phyloP scores from a whole-genome alignment of 441 rosid genomes.

The Isatis lusitanica region DNA sequence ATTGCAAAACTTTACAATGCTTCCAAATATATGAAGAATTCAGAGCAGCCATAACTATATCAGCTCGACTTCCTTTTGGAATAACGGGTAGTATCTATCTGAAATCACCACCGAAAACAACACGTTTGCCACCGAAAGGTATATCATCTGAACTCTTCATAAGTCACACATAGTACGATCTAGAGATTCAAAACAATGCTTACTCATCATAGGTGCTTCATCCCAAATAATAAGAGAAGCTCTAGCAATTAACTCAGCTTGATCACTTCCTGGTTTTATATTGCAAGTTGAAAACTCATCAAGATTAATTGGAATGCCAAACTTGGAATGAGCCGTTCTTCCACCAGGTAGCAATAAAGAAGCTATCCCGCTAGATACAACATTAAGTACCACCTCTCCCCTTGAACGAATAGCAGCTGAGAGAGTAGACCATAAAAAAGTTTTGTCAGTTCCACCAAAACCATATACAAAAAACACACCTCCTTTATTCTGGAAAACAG shows the following conservation, averaged over 20 bases:
- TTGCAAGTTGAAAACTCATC: not conserved
- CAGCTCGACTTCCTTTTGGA: not conserved
- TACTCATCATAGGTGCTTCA: too few relatives aligned
- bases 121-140: not conserved
- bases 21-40: not conserved
- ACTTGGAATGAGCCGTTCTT: too few relatives aligned
- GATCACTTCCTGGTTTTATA: not conserved
- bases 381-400: not conserved
- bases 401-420: not conserved
- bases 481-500: too few relatives aligned
- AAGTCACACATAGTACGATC: not conserved
- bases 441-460: not conserved
- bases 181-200: not conserved
- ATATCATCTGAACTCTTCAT: not conserved
- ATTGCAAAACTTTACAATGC: not conserved
- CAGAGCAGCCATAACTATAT: not conserved
- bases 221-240: too few relatives aligned
- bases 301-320: not conserved
- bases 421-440: not conserved
- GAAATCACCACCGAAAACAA: too few relatives aligned
- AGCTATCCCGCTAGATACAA: not conserved
- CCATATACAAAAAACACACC: too few relatives aligned
- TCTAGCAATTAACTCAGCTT: too few relatives aligned
- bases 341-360: not conserved
- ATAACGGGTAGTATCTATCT: not conserved